These are phyloP conservation scores for Madurella mycetomatis DNA, from an alignment of 2,329 filamentous ascomycete genomes.

Conservation along the genomic window DNA sequence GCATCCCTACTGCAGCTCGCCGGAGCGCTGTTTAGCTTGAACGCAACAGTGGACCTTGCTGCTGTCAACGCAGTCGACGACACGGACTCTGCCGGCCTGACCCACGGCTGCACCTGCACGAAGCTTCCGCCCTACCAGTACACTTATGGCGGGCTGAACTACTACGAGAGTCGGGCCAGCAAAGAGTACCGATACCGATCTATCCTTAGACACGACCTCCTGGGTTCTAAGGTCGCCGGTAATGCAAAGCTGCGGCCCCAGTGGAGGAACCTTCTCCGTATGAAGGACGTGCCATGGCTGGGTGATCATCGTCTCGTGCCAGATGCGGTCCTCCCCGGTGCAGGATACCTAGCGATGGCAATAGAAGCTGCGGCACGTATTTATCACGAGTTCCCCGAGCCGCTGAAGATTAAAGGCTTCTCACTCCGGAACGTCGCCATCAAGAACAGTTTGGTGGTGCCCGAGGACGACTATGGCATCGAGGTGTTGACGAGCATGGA, in stretches of 20 bases:
- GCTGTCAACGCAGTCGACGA: constrained; percentile 12
- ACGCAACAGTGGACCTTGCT: neutral
- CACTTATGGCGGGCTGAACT: constrained; percentile 34
- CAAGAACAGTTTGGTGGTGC: constrained; percentile 12
- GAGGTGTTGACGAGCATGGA: constrained; percentile 2
- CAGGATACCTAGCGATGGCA: constrained; percentile 41
- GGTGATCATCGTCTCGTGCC: constrained; percentile 33
- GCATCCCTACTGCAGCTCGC: neutral
- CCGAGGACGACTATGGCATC: constrained; percentile 4
- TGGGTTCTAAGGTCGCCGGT: constrained; percentile 15
- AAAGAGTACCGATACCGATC: constrained; percentile 4
- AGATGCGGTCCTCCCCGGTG: constrained; percentile 40
- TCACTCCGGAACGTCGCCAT: constrained; percentile 14
- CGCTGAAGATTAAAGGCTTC: neutral
- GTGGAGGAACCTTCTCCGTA: constrained; percentile 9
- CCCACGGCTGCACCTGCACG: neutral
- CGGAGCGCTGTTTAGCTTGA: constrained; percentile 27
- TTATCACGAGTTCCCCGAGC: neutral
- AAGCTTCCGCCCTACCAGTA: constrained; percentile 36
- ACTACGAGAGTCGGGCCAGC: constrained; percentile 22
- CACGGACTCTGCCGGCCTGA: neutral
- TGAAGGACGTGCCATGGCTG: constrained; percentile 31
- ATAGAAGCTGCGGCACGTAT: constrained; percentile 36
- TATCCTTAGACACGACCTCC: constrained; percentile 20
- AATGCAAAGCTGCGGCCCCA: neutral